Conservation (phyloP, 345 rosid species). For the Alliaria petiolata region DNA sequence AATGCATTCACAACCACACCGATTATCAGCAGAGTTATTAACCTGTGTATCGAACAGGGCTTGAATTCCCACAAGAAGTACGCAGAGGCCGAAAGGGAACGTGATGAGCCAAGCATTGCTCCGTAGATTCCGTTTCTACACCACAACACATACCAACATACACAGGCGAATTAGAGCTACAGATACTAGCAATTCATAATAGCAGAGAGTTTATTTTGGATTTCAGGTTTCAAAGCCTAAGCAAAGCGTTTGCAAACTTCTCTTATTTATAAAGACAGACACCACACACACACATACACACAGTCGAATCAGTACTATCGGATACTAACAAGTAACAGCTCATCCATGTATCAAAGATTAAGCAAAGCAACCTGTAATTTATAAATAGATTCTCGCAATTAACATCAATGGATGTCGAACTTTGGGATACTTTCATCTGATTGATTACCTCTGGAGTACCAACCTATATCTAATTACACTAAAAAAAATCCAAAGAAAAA, state of each 20-base stretch:
- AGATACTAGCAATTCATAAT: background rate
- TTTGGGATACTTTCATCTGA: no score
- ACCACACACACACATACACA: no score
- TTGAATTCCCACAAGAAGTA: constrained; percentile 52
- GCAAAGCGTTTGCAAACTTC: background rate
- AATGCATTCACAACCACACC: constrained; percentile 59
- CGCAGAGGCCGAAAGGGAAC: constrained; percentile 65
- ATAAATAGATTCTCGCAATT: background rate
- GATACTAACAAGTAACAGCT: no score
- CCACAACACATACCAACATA: background rate
- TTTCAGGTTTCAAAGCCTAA: background rate
- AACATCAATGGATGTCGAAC: no score
- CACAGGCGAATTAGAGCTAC: background rate
- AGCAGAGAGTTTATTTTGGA: background rate
- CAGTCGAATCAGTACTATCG: no score
- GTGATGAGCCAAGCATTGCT: constrained; percentile 65
- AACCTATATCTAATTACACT: no score
- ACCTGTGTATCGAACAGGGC: constrained; percentile 35
- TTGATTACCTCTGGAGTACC: no score
- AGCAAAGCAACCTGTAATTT: no score
- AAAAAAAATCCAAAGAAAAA: no score
- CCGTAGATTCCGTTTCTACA: constrained; percentile 66
- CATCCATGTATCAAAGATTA: no score
- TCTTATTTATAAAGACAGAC: no score
- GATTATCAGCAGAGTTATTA: constrained; percentile 22